Evolutionary conservation across 495 filamentous ascomycete species (phyloP), one percentile per base, ranked within the genome.

Genomic region (Penicillium argentinense): DNA sequence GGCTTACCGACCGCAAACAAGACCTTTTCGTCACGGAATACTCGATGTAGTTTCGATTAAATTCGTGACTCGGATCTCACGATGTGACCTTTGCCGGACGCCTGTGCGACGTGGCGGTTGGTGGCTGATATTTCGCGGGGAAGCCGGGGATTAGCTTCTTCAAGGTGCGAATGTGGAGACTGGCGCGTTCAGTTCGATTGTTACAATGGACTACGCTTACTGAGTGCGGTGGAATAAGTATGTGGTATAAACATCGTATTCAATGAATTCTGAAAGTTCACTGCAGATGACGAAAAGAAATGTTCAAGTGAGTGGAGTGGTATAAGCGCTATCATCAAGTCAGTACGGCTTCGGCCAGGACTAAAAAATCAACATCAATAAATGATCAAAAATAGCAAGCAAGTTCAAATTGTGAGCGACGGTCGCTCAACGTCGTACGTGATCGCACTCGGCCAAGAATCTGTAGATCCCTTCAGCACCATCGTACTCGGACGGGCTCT

Each of bases 381-480:
- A 54, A 43, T 4, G 1, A 50, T 14, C 0, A 27, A 46, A 9
- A 22, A 16, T 19, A 22, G 34, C 9, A 36, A 9, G 4, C 1
- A n/a, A 30, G 17, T 37, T 5, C 25, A 30, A 17, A 1, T 24
- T 11, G 9, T 17, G n/a, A n/a, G n/a, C n/a, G n/a, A n/a, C n/a
- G n/a, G 9, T 16, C 30, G 2, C 41, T 54, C 29, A 59, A 33
- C 53, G 60, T 32, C 58, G 62, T 24, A 82, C 78, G 13, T 73
- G 71, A 63, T 96, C 88, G 60, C 91, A 93, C 53, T 95, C 87
- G 61, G 88, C 88, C 37, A 97, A 56, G 63, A 96, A 97, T 29
- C 79, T 79, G 63, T 91, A 88, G 14, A 97, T 89, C 0, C 91
- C 92, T 54, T 95, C 86, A 12, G 88, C 64, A 6, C 89, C 89